phyloP scores from a whole-genome alignment of 2,329 filamentous ascomycete genomes.

The Basipetospora chlamydospora region DNA sequence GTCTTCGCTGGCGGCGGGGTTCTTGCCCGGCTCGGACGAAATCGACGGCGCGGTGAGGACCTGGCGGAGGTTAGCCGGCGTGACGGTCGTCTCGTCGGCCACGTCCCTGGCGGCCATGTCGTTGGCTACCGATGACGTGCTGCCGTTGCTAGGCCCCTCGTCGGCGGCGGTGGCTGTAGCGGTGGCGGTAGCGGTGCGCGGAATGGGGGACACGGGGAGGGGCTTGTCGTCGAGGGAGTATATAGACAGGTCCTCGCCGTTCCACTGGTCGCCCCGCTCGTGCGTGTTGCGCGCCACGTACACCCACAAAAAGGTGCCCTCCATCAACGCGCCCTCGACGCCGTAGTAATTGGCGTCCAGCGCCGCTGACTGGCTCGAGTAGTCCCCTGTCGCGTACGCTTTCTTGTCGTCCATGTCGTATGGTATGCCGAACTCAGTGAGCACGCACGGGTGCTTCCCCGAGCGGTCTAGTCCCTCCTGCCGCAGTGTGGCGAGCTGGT shows the following conservation, averaged over 20 bases:
- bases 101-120: constrained; percentile 18
- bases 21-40: constrained; percentile 37
- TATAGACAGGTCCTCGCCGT: constrained; percentile 91
- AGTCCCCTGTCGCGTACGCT: constrained; percentile 91
- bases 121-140: constrained; percentile 6
- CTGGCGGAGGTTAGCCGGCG: constrained; percentile 60
- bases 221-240: constrained; percentile 68
- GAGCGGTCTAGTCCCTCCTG: constrained; percentile 80
- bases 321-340: constrained; percentile 67
- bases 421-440: constrained; percentile 93
- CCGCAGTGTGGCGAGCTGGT: constrained; percentile 70
- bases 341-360: constrained; percentile 95
- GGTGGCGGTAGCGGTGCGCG: constrained; percentile 9
- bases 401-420: constrained; percentile 98
- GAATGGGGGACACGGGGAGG: constrained; percentile 36
- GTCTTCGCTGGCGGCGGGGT: constrained; percentile 45
- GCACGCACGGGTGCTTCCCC: constrained; percentile 75
- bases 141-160: too few relatives aligned
- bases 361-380: constrained; percentile 78
- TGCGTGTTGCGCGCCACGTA: constrained; percentile 79
- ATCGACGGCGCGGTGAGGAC: constrained; percentile 56
- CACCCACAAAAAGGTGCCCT: constrained; percentile 81
- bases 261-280: constrained; percentile 85
- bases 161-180: too few relatives aligned
- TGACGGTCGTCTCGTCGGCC: constrained; percentile 45